Evolutionary conservation across 1,284 basidiomycete species (phyloP).

Genomic region (Stereum hirsutum): DNA sequence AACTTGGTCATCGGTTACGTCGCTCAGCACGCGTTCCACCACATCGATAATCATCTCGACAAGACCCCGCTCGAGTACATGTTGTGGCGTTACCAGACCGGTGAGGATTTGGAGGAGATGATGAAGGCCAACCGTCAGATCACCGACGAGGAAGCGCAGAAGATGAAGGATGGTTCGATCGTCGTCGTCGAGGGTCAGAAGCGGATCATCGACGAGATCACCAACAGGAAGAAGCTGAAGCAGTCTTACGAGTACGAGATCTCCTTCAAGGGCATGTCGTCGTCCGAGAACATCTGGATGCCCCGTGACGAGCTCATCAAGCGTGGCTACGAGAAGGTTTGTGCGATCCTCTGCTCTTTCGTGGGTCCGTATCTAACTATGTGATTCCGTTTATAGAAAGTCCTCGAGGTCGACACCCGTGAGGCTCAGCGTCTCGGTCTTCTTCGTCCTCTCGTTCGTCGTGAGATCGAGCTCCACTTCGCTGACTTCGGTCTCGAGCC

Average conservation of each 20-base stretch:
- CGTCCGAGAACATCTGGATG: constrained; percentile 95
- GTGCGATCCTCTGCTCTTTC: constrained; percentile 17
- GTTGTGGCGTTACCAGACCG: constrained; percentile 99
- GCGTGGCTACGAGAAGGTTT: constrained; percentile 95
- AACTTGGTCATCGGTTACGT: constrained; percentile 99
- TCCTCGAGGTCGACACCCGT: constrained; percentile 93
- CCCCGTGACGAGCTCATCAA: constrained; percentile 94
- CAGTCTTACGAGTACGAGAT: constrained; percentile 98
- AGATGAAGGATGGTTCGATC: constrained; percentile 93
- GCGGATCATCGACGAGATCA: constrained; percentile 89
- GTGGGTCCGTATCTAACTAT: constrained; percentile 9
- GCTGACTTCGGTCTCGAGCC: constrained; percentile 95
- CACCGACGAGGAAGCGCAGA: constrained; percentile 81
- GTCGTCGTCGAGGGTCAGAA: constrained; percentile 91
- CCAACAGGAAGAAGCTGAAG: constrained; percentile 94
- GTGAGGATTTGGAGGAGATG: constrained; percentile 97
- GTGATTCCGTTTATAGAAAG: constrained; percentile 43
- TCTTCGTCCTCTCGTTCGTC: constrained; percentile 91
- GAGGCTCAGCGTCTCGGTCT: constrained; percentile 96
- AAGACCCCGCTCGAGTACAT: constrained; percentile 98
- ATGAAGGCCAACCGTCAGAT: constrained; percentile 85
- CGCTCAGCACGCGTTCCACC: constrained; percentile 98
- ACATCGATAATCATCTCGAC: constrained; percentile 96
- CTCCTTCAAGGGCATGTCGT: constrained; percentile 86
- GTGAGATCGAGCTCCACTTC: constrained; percentile 97